Conservation (phyloP, 306 rosid species). For the Crotalaria pallida region DNA sequence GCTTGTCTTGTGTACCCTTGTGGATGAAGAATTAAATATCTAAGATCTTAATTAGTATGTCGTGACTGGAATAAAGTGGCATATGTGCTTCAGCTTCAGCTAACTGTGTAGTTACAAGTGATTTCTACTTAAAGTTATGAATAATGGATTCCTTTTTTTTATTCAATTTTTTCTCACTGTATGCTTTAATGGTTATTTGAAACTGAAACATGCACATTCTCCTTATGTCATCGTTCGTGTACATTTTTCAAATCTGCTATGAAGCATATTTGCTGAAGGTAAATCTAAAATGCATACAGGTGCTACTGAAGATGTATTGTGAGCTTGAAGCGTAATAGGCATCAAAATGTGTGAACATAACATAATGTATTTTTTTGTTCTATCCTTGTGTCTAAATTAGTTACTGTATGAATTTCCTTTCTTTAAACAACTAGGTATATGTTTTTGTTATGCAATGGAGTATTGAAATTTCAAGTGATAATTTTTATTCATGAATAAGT, state of each 20-base stretch:
- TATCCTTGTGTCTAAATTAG: background rate
- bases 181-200: background rate
- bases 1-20: constrained; percentile 12
- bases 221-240: background rate
- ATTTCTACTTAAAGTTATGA: background rate
- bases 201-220: background rate
- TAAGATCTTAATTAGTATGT: background rate
- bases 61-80: background rate
- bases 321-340: background rate
- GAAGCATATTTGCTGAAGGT: background rate
- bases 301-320: background rate
- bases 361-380: background rate
- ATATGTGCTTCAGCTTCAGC: background rate
- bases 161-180: background rate
- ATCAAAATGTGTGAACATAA: background rate
- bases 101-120: background rate
- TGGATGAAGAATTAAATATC: constrained; percentile 7
- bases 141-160: background rate
- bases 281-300: background rate
- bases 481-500: background rate
- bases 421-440: background rate
- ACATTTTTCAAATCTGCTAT: background rate
- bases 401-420: background rate
- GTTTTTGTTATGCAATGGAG: background rate
- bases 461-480: background rate